Evolutionary conservation across 139 green algal genomes (phyloP).

Genomic region (Tetratostichococcus sp.): DNA sequence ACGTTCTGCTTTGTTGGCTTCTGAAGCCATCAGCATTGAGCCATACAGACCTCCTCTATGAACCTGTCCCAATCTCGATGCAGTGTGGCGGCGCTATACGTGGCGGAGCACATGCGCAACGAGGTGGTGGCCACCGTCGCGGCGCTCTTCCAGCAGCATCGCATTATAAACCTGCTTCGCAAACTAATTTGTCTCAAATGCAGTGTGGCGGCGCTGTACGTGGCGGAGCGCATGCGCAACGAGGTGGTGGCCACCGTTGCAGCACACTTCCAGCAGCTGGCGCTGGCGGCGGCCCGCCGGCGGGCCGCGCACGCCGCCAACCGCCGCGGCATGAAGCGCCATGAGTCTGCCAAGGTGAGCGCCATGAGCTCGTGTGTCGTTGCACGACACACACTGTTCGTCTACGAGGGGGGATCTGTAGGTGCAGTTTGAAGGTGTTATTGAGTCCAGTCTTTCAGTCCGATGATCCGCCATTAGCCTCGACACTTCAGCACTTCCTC

Average conservation of each 20-base stretch:
- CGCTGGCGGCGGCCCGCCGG: slow-evolving; percentile 7
- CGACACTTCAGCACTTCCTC: too few relatives aligned
- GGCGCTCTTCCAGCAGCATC: slow-evolving; percentile 17
- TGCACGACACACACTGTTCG: background rate
- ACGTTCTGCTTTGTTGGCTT: too few relatives aligned
- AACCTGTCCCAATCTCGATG: too few relatives aligned
- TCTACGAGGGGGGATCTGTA: too few relatives aligned
- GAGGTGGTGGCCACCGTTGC: slow-evolving; percentile 16
- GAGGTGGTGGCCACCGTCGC: slow-evolving; percentile 15
- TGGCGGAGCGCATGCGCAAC: slow-evolving; percentile 17
- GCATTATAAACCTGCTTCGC: too few relatives aligned
- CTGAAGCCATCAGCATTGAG: too few relatives aligned
- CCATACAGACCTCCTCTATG: too few relatives aligned
- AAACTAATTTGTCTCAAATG: too few relatives aligned
- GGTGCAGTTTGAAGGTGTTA: too few relatives aligned
- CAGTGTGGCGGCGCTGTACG: slow-evolving; percentile 21
- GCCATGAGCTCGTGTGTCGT: background rate
- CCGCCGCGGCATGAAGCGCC: background rate
- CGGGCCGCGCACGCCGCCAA: background rate
- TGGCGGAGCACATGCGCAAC: slow-evolving; percentile 14
- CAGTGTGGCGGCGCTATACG: slow-evolving; percentile 21
- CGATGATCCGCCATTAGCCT: too few relatives aligned
- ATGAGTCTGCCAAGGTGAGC: background rate
- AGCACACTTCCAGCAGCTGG: slow-evolving; percentile 20
- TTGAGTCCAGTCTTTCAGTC: too few relatives aligned